Base-by-base conservation (phyloP, 148 eudicot species). In the Limonium bicolor region DNA sequence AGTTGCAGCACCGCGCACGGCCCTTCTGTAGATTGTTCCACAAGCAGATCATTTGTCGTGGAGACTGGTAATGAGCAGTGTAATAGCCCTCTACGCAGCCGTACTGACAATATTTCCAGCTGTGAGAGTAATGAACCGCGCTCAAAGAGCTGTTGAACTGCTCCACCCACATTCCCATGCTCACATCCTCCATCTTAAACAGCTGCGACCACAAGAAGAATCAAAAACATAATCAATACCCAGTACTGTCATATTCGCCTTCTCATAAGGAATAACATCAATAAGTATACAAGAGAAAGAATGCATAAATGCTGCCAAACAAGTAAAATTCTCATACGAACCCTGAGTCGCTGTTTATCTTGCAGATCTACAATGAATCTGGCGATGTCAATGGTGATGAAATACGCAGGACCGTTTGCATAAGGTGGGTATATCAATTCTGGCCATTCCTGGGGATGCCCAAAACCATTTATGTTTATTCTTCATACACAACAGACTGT, bases 381-480 rank as follows among this genome's bases (percentile, higher is more conserved):
- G 18, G 94, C 97, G 37, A 88, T 73, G 23, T 80, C 97, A 6
- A 37, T 65, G 5, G 94, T 71, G 51, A 88, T 72, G 49, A 88
- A 46, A 46, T 88, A 88, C 27, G 81, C 97, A 14, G 97, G 97
- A 8, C 97, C 97, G 61, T 88, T 83, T 6, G 97, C 97, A 54
- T 88, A 88, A 30, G 94, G 92, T 37, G 97, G 97, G 57, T 88
- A 88, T 34, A 70, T 68, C 72, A 49, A 86, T 61, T 77, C 83
- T 8, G 94, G 94, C 94, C 92, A 83, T 53, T 88, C 97, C 97
- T 88, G 82, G 19, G n/a, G n/a, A n/a, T n/a, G n/a, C n/a, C n/a
- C n/a, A n/a, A n/a, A n/a, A n/a, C n/a, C n/a, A n/a, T n/a, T n/a
- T n/a, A n/a, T n/a, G n/a, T n/a, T n/a, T n/a, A n/a, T n/a, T n/a